Conservation (phyloP, 768 basidiomycete genomes). For the Suillus subaureus region DNA sequence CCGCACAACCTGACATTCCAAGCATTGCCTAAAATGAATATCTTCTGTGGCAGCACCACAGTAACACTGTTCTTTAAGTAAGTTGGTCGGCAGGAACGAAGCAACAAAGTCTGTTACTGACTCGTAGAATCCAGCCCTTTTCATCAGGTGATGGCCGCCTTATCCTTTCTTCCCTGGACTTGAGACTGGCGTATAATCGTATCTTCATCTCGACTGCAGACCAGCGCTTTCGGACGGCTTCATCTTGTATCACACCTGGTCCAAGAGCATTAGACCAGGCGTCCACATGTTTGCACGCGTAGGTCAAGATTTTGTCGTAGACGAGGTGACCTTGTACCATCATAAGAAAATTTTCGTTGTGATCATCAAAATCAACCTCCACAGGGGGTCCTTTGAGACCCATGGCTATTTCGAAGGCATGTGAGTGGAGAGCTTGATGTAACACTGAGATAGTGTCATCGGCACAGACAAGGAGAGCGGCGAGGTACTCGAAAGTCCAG, state of each 20-base stretch:
- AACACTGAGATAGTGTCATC: neutral
- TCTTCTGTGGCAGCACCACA: neutral
- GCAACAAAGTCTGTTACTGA: neutral
- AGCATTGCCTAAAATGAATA: neutral
- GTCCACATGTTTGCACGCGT: neutral
- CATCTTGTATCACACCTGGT: neutral
- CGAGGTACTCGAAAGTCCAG: neutral
- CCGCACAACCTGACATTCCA: neutral
- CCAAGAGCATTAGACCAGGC: neutral
- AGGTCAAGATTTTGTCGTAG: slow-evolving; percentile 1
- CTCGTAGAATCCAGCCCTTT: neutral
- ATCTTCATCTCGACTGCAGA: neutral
- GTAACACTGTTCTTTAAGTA: neutral
- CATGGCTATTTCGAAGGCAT: neutral
- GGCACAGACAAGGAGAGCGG: neutral
- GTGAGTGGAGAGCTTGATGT: neutral
- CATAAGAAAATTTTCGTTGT: neutral
- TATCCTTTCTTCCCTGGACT: neutral
- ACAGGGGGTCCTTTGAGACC: neutral
- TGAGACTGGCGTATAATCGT: neutral
- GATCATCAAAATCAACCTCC: neutral
- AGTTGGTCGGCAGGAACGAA: neutral
- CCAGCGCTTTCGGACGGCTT: neutral
- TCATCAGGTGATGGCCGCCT: neutral
- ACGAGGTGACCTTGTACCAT: neutral